phyloP scores from a whole-genome alignment of 2,329 filamentous ascomycete species.

The Amesomyces nigricolor region DNA sequence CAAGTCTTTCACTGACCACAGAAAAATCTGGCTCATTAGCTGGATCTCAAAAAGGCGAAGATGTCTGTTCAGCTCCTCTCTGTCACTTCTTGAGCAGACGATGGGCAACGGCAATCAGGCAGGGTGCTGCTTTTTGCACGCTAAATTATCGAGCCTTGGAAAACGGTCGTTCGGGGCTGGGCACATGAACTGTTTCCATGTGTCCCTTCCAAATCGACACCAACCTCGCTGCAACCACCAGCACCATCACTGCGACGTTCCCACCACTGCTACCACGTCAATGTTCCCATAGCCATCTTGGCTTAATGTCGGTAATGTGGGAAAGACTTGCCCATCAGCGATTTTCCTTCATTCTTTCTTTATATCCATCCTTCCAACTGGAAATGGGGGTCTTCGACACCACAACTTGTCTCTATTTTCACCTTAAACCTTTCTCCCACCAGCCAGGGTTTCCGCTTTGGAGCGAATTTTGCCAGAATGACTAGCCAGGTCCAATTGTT shows the following conservation, averaged over 20 bases:
- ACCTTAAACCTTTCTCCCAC: conserved; percentile 21
- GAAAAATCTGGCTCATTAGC: no score
- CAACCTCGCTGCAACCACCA: conserved; percentile 13
- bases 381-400: conserved; percentile 18
- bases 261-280: conserved; percentile 7
- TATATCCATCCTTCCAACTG: conserved; percentile 16
- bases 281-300: conserved; percentile 8
- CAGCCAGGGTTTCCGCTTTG: conserved; percentile 17
- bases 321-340: conserved; percentile 27
- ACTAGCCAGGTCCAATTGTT: conserved; percentile 12
- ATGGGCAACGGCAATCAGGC: conserved; percentile 14
- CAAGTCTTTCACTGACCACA: background rate
- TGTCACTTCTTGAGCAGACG: conserved; percentile 4
- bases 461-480: conserved; percentile 12
- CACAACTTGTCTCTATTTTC: conserved; percentile 19
- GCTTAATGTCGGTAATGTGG: conserved; percentile 25
- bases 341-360: conserved; percentile 23
- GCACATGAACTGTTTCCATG: conserved; percentile 4
- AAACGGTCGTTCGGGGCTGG: conserved; percentile 8
- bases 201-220: conserved; percentile 15
- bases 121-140: conserved; percentile 16
- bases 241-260: conserved; percentile 6
- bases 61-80: background rate
- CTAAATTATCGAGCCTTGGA: conserved; percentile 18
- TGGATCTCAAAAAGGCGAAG: conserved; percentile 6